Base-by-base conservation (phyloP, 129 eudicot genomes). In the Saposhnikovia divaricata region DNA sequence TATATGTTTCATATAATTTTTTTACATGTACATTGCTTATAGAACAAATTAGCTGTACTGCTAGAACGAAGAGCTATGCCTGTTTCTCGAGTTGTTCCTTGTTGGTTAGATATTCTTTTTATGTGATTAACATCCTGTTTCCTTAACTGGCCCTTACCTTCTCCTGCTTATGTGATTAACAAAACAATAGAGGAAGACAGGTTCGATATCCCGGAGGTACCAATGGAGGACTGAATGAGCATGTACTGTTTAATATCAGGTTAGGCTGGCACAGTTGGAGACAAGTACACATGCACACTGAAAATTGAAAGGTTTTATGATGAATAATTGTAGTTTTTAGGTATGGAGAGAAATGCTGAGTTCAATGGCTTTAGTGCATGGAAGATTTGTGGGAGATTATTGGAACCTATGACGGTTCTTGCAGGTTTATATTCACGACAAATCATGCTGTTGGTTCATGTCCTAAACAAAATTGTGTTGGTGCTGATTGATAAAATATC, bases 181-280 rank as follows among this genome's bases (percentile, higher is more conserved):
- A 91, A 84, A 85, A 81, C 89, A 1, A 88, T 91, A 53, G 88
- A 88, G 47, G 98, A 93, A 87, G 98, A 93, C 84, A 88, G 97
- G 79, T 91, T 91, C 46, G 98, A 93, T 82, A 88, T 91, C 69
- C 98, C 98, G 38, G 98, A 91, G 15, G 98, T 93, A 51, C 98
- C 98, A n/a, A 93, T 91, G 81, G 98, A 93, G 83, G 98, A 93
- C 82, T 91, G 78, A 82, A 38, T 39, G 13, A 71, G 12, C 46
- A 18, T 71, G 12, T 39, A 18, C 14, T 6, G 27, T 39, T 34
- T 71, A 14, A 19, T 71, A 39, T 31, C 42, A 68, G 73, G 73
- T 68, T 27, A 68, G 42, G 14, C 43, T 14, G 40, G 1, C 43
- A 31, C 18, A 11, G 9, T 31, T 34, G 42, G 39, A 31, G 21